These are phyloP conservation scores for Penicillium sp. DNA, from an alignment of 2,329 filamentous ascomycete species.

Conservation along the genomic window DNA sequence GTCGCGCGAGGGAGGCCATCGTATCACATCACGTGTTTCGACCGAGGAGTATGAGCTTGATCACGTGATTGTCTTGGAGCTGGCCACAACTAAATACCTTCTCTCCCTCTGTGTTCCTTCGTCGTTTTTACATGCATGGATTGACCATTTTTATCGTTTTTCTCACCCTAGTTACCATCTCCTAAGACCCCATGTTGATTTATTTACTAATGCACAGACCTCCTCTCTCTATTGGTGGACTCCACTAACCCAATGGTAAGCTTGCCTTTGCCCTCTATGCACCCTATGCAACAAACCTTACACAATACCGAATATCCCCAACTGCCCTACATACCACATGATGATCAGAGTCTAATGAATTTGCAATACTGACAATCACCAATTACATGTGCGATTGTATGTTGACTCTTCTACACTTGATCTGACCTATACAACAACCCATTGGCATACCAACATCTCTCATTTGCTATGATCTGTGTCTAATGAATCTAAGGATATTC, in stretches of 20 bases:
- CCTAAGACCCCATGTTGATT: neutral
- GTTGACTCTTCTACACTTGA: slow-evolving; percentile 50
- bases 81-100: neutral
- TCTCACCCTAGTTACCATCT: neutral
- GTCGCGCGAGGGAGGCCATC: slow-evolving; percentile 7
- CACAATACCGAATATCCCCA: too few species aligned
- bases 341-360: slow-evolving; percentile 43
- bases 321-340: slow-evolving; percentile 21
- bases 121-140: neutral
- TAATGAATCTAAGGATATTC: slow-evolving; percentile 8
- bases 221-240: neutral
- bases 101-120: slow-evolving; percentile 2
- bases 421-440: slow-evolving; percentile 32
- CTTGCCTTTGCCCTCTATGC: neutral
- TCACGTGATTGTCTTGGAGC: neutral
- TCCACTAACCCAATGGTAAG: neutral
- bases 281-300: too few species aligned
- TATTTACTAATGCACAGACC: neutral
- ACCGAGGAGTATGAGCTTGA: neutral
- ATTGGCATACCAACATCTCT: neutral
- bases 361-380: slow-evolving; percentile 49
- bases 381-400: slow-evolving; percentile 40
- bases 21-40: slow-evolving; percentile 11
- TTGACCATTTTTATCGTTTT: neutral
- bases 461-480: slow-evolving; percentile 12